phyloP scores from a whole-genome alignment of 2,329 filamentous ascomycete species.

The Calonectria naviculata region DNA sequence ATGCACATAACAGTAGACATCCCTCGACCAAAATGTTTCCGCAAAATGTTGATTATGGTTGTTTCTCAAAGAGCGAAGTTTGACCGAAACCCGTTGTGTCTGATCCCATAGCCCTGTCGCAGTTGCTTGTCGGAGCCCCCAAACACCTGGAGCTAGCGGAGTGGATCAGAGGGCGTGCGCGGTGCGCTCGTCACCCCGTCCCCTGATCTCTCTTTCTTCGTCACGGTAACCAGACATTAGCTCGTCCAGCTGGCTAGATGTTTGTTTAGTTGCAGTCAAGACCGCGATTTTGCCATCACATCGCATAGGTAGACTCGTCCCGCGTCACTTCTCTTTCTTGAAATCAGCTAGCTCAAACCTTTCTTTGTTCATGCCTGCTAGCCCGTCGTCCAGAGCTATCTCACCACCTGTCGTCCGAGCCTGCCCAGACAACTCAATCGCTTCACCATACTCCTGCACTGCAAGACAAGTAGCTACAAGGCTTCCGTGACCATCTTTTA shows the following conservation, averaged over 20 bases:
- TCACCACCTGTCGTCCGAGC: neutral
- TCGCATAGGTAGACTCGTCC: neutral
- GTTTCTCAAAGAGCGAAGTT: neutral
- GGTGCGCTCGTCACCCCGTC: conserved; percentile 7
- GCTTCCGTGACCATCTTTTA: neutral
- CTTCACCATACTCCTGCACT: neutral
- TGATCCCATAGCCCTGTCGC: neutral
- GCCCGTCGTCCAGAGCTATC: neutral
- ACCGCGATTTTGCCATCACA: neutral
- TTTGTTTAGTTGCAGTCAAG: conserved; percentile 1
- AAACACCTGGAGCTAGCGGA: conserved; percentile 10
- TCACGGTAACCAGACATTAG: conserved; percentile 13
- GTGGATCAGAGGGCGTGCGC: conserved; percentile 13
- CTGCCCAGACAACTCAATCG: neutral
- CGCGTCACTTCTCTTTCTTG: neutral
- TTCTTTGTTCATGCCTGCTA: neutral
- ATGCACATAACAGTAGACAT: neutral
- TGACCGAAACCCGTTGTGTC: neutral
- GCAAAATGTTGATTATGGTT: too few species aligned
- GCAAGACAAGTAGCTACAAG: neutral
- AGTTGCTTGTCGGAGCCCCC: neutral
- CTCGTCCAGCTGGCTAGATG: neutral
- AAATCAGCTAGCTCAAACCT: conserved; percentile 4
- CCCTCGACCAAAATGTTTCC: neutral
- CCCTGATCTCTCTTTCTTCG: conserved; percentile 1